A percentile compares a stretch with the other conserved stretches of the same genome.
Evolutionary conservation across 2,329 filamentous ascomycete species (phyloP).

Genomic region (Monilinia laxa): DNA sequence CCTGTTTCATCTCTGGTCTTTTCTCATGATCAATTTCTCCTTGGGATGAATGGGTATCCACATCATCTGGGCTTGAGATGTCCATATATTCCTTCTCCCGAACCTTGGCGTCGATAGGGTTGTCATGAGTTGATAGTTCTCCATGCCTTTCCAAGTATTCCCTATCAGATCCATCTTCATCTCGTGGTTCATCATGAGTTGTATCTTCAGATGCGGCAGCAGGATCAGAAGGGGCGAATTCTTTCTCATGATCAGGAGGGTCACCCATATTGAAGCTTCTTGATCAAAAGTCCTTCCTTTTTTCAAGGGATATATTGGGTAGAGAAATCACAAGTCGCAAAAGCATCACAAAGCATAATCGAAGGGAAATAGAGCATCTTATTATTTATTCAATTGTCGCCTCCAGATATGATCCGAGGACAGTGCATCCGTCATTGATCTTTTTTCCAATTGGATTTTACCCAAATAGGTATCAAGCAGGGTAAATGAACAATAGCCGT

Average conservation of each 20-base stretch:
- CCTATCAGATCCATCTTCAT: constrained; percentile 22
- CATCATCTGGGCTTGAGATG: constrained; percentile 28
- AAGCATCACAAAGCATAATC: not conserved
- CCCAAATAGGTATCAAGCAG: not conserved
- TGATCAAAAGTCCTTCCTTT: not conserved
- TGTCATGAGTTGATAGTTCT: constrained; percentile 16
- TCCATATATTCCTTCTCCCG: constrained; percentile 35
- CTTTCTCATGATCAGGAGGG: constrained; percentile 18
- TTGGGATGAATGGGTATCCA: constrained; percentile 27
- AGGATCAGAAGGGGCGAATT: constrained; percentile 16
- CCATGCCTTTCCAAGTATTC: constrained; percentile 18
- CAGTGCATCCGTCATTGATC: not conserved
- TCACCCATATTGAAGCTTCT: constrained; percentile 19
- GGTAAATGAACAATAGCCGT: too few relatives aligned
- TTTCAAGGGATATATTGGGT: not conserved
- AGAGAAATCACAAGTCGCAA: not conserved
- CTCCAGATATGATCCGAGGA: not conserved
- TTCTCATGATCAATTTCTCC: constrained; percentile 29
- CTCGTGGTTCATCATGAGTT: constrained; percentile 15
- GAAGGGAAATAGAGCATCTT: constrained; percentile 9
- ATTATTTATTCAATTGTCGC: not conserved
- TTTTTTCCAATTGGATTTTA: not conserved
- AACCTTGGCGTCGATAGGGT: constrained; percentile 15
- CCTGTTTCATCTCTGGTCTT: constrained; percentile 44
- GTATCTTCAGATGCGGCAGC: constrained; percentile 11